phyloP scores from a whole-genome alignment of 257 asterid genomes.

The Mitragyna speciosa region DNA sequence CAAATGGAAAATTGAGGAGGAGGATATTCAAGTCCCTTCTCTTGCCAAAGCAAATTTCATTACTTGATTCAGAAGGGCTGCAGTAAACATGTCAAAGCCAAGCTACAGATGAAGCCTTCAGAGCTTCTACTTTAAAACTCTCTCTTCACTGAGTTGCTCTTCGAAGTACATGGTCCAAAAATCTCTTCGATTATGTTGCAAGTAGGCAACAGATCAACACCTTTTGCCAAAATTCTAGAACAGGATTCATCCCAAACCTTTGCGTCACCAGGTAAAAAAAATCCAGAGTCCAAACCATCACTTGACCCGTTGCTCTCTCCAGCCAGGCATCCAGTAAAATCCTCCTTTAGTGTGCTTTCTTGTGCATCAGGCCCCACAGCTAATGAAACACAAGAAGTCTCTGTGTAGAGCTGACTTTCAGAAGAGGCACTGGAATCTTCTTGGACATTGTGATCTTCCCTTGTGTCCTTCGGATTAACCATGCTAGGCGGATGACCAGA shows the following conservation, averaged over 20 bases:
- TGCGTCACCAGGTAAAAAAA: slow-evolving; percentile 9
- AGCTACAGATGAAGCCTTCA: not conserved
- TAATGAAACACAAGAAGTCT: slow-evolving; percentile 12
- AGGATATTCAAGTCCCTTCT: not conserved
- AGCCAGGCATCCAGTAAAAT: slow-evolving; percentile 13
- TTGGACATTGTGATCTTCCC: slow-evolving; percentile 8
- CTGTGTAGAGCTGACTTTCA: slow-evolving; percentile 13
- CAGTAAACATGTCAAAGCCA: not conserved
- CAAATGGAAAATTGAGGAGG: not conserved
- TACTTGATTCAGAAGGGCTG: not conserved
- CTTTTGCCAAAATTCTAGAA: slow-evolving; percentile 16
- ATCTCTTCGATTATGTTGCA: slow-evolving; percentile 43
- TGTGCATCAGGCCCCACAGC: not conserved
- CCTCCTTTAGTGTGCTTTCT: not conserved
- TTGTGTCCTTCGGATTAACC: slow-evolving; percentile 2
- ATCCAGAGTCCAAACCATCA: slow-evolving; percentile 21
- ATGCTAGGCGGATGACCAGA: not conserved
- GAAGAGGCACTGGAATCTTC: slow-evolving; percentile 20
- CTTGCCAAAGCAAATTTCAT: not conserved
- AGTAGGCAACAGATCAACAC: slow-evolving; percentile 33
- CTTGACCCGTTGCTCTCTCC: slow-evolving; percentile 20
- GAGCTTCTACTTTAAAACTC: not conserved
- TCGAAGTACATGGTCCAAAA: slow-evolving; percentile 34
- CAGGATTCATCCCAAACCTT: slow-evolving; percentile 29
- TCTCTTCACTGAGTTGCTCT: slow-evolving; percentile 12